phyloP scores from a whole-genome alignment of 441 rosid genomes.

The Adansonia gregorii region DNA sequence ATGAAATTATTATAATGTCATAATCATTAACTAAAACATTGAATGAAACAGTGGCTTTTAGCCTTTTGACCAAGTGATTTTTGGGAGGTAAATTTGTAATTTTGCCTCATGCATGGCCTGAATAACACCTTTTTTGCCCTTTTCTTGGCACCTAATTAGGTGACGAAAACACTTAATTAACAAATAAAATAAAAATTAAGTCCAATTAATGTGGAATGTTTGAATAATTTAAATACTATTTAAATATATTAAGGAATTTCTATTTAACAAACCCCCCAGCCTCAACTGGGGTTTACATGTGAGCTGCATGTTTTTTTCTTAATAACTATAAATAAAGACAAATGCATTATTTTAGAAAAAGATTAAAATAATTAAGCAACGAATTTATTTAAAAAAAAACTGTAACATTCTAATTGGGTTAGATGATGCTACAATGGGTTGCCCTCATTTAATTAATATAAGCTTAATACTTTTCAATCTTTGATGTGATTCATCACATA shows the following conservation, averaged over 20 bases:
- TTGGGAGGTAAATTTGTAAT: background rate
- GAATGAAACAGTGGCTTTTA: no score
- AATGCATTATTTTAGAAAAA: background rate
- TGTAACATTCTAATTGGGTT: background rate
- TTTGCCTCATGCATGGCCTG: background rate
- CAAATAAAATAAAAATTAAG: background rate
- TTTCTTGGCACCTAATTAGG: background rate
- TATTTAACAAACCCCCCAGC: background rate
- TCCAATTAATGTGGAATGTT: background rate
- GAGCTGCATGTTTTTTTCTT: constrained; percentile 23
- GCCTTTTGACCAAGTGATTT: no score
- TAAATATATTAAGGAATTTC: background rate
- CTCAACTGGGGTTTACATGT: constrained; percentile 30
- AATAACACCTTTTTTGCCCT: background rate
- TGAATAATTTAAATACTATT: background rate
- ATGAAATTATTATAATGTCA: background rate
- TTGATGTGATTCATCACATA: no score
- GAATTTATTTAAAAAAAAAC: background rate
- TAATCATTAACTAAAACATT: background rate
- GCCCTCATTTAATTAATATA: background rate
- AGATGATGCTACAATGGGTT: background rate
- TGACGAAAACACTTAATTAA: background rate
- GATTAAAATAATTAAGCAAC: background rate
- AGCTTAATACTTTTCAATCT: background rate
- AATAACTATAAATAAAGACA: background rate